Evolutionary conservation across 1,284 basidiomycete genomes (phyloP), one percentile per base, ranked within the genome.

Genomic region (Takashimella tepidaria): DNA sequence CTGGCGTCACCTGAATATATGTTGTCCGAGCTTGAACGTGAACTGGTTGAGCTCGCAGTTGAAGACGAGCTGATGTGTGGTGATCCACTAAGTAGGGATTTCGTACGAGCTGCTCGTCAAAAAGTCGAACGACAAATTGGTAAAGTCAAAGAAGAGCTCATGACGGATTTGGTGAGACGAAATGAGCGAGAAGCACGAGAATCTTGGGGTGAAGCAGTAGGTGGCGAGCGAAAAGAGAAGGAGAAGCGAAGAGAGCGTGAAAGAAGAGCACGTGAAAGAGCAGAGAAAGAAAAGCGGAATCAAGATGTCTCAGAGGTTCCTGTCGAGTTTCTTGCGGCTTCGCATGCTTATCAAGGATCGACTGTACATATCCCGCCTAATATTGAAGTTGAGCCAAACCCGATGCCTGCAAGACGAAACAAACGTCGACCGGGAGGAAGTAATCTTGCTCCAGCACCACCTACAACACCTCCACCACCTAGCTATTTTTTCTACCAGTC

Each of bases 401-500:
- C 71, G 5, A 69, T 70, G 66, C 68, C 69, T 6, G 44, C 63
- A 37, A 58, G 64, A 10, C 61, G 61, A n/a, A 57, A 60, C 31
- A 62, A 63, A 43, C 60, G 57, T 21, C 60, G 64, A 44, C 56
- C 60, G 25, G 49, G 61, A 50, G 60, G 22, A 53, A 8, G 10
- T 8, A 37, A 37, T 16, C 31, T 37, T 16, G 68, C 16, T 53
- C 60, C 51, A 57, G 62, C 73, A 6, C 49, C 69, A 11, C 56
- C 69, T 16, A 31, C 56, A 53, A 45, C 60, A 6, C 66, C 68
- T 3, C 64, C 61, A 20, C 71, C 69, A 3, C 70, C 69, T 1
- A 66, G 68, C 2, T 98, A 96, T 76, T 91, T 88, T 67, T 99
- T 90, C 75, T 99, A 97, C 74, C 96, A 98, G 75, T 89, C 92